Percentiles rank a stretch among this genome's conserved stretches.
Conservation (phyloP, 805 yeast genomes). For the Teunomyces stri region DNA sequence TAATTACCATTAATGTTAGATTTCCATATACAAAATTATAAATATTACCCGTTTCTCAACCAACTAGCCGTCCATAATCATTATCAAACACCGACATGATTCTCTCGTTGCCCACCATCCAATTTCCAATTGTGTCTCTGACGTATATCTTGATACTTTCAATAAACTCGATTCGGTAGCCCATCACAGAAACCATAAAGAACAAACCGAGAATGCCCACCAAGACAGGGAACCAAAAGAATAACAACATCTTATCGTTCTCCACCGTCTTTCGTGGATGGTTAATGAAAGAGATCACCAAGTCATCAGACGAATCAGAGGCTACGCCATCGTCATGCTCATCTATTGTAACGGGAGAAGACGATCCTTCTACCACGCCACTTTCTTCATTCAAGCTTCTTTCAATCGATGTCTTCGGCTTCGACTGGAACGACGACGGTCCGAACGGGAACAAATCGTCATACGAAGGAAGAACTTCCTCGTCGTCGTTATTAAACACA, state of each 20-base stretch:
- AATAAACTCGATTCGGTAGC: constrained; percentile 35
- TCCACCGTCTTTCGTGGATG: constrained; percentile 48
- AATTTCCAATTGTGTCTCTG: constrained; percentile 39
- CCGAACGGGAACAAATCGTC: constrained; percentile 72
- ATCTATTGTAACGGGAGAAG: constrained; percentile 2
- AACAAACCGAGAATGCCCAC: constrained; percentile 53
- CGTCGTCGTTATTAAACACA: constrained; percentile 36
- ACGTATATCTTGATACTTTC: constrained; percentile 32
- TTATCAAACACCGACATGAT: constrained; percentile 35
- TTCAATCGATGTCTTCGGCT: constrained; percentile 36
- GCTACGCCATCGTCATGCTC: constrained; percentile 32
- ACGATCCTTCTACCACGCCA: constrained; percentile 2
- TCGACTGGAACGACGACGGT: constrained; percentile 15
- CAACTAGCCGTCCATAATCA: constrained; percentile 3
- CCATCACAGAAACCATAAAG: constrained; percentile 41
- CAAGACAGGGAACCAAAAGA: constrained; percentile 87
- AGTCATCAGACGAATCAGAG: constrained; percentile 44
- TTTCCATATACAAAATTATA: constrained; percentile 1
- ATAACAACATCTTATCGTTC: constrained; percentile 80
- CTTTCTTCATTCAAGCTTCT: constrained; percentile 25
- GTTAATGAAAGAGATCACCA: constrained; percentile 41
- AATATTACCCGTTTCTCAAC: not conserved
- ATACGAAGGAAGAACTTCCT: constrained; percentile 57
- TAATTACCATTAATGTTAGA: not conserved
- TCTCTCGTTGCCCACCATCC: constrained; percentile 44